Evolutionary conservation across 257 asterid genomes (phyloP).

Genomic region (Marsdenia floribunda): DNA sequence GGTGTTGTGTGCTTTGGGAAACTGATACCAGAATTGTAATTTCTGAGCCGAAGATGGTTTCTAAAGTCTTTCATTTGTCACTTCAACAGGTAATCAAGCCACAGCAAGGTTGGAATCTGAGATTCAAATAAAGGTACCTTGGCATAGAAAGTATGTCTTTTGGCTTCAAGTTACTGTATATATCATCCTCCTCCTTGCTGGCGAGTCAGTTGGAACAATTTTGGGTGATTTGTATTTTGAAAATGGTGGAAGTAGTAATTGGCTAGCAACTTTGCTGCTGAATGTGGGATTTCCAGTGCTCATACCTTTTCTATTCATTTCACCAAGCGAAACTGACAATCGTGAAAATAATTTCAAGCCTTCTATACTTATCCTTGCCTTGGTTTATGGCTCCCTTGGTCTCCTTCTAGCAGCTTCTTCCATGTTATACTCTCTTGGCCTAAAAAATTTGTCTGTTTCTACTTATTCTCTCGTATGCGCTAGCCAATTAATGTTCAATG

Average conservation of each 20-base stretch:
- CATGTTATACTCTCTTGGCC: constrained; percentile 41
- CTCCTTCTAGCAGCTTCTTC: constrained; percentile 24
- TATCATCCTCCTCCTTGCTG: constrained; percentile 38
- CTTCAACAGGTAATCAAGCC: constrained; percentile 3
- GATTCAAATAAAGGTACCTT: not conserved
- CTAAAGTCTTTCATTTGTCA: not conserved
- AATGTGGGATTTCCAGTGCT: constrained; percentile 57
- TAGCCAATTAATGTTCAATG: constrained; percentile 51
- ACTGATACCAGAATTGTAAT: too few relatives aligned
- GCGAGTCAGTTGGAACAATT: constrained; percentile 49
- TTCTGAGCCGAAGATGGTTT: too few relatives aligned
- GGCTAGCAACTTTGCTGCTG: constrained; percentile 64
- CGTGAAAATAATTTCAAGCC: constrained; percentile 12
- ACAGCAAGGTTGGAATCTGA: not conserved
- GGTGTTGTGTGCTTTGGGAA: too few relatives aligned
- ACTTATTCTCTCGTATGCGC: constrained; percentile 44
- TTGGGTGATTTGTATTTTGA: constrained; percentile 59
- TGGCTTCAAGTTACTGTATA: constrained; percentile 51
- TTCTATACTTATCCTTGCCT: not conserved
- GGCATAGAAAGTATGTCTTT: constrained; percentile 35
- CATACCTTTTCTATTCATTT: constrained; percentile 48
- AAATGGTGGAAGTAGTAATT: constrained; percentile 63
- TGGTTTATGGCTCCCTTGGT: constrained; percentile 35
- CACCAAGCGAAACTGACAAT: not conserved
- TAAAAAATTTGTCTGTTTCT: constrained; percentile 43